Percentiles rank a stretch among this genome's conserved stretches.
Evolutionary conservation across 768 basidiomycete genomes (phyloP).

Genomic region (Termitomyces eurrhizus): DNA sequence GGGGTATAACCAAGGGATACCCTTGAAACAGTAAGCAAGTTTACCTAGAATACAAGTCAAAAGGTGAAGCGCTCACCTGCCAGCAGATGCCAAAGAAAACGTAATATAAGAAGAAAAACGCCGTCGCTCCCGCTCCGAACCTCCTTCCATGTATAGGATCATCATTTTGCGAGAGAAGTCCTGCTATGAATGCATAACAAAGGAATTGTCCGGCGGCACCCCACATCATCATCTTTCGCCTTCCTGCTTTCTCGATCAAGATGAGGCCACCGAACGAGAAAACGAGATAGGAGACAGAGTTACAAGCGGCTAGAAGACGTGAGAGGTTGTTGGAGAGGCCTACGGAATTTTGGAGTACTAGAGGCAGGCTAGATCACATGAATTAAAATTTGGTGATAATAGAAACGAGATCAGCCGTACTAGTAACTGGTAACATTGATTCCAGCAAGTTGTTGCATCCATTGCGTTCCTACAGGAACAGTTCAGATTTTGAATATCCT

Average conservation of each 20-base stretch:
- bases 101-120: constrained; percentile 50
- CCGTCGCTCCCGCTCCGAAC: constrained; percentile 41
- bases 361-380: constrained; percentile 23
- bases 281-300: constrained; percentile 45
- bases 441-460: constrained; percentile 50
- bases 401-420: constrained; percentile 20
- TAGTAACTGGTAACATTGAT: constrained; percentile 54
- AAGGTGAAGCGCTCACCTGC: constrained; percentile 32
- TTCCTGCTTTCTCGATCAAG: constrained; percentile 45
- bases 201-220: constrained; percentile 47
- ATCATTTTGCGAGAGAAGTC: constrained; percentile 32
- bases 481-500: neutral
- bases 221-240: constrained; percentile 51
- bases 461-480: constrained; percentile 35
- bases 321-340: constrained; percentile 46
- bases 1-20: constrained; percentile 48
- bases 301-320: constrained; percentile 47
- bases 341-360: constrained; percentile 48
- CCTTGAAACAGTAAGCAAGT: constrained; percentile 21
- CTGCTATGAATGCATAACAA: constrained; percentile 43
- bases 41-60: neutral
- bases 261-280: constrained; percentile 44
- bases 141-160: constrained; percentile 26
- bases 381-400: neutral
- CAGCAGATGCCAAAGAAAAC: constrained; percentile 50